Base-by-base conservation (phyloP, 495 filamentous ascomycete species). In the Polyplosphaeria fusca region DNA sequence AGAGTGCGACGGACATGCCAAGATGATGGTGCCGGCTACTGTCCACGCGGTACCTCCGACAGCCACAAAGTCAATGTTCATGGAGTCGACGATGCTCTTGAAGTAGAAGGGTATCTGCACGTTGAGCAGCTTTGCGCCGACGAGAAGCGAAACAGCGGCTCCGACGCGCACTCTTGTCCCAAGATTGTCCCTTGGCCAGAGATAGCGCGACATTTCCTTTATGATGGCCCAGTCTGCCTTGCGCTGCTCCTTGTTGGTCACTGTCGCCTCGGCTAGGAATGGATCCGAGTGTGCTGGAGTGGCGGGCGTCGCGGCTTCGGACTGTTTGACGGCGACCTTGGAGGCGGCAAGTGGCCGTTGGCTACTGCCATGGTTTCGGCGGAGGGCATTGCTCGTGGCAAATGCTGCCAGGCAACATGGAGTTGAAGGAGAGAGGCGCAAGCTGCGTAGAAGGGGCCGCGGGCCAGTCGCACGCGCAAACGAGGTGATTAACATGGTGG, bases 31-130 rank as follows among this genome's bases (percentile, higher is more conserved):
- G 0, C 93, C 93, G 12, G 91, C 93, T 1, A 91, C 85, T 3
- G 90, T 91, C 62, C 84, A 86, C 18, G 89, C 94, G 0, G 89
- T 96, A 0, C 89, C 91, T 11, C 88, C 91, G 2, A 90, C 67
- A 5, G 84, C 76, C 2, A 82, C 80, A 71, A 96, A 88, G 68
- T 96, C 93, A 58, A 98, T 79, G 68, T 98, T 98, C 89, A 98
- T 94, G 19, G 85, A 84, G 69, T 98, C 93, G 40, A 98, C 87
- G 61, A 98, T 98, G 69, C 78, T 88, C 71, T 96, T 96, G 76
- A 98, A 97, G 75, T 95, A 98, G 72, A 98, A 98, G 3, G 93
- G 93, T 35, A 98, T 86, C 74, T 98, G 89, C 5, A 98, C 94
- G 71, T 96, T 98, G 62, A 97, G 77, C 32, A 83, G 80, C 80